A percentile compares a stretch with the other conserved stretches of the same genome.
Conservation (phyloP, 208 protist genomes). For the Crithidia sp. region DNA sequence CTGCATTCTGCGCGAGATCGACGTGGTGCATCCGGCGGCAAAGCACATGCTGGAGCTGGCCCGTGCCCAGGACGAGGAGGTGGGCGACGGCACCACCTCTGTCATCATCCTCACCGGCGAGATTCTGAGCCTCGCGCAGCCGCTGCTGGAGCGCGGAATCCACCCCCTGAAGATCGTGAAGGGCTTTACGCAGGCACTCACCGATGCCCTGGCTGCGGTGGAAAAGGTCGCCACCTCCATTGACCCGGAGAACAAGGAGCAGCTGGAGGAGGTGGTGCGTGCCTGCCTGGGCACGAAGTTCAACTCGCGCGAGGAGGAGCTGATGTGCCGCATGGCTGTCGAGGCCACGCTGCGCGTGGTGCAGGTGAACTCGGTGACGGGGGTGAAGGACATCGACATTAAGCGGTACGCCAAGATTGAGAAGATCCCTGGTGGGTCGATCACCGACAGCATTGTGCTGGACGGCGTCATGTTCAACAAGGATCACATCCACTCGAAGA, state of each 20-base stretch:
- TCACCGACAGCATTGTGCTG: constrained; percentile 98
- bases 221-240: constrained; percentile 93
- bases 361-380: constrained; percentile 77
- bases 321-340: constrained; percentile 99
- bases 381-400: constrained; percentile 98
- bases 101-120: constrained; percentile 99
- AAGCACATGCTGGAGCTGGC: constrained; percentile 99
- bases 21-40: constrained; percentile 99
- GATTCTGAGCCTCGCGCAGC: constrained; percentile 96
- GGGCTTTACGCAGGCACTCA: constrained; percentile 96
- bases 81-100: constrained; percentile 99
- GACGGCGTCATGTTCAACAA: constrained; percentile 99
- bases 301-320: constrained; percentile 94
- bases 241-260: constrained; percentile 92
- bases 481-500: constrained; percentile 99
- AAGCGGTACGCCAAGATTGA: constrained; percentile 99
- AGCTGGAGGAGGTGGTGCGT: constrained; percentile 93
- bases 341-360: constrained; percentile 97
- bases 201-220: constrained; percentile 95
- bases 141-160: constrained; percentile 98
- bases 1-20: constrained; percentile 99
- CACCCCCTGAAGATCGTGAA: constrained; percentile 99
- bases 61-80: constrained; percentile 99
- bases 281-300: constrained; percentile 99
- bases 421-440: constrained; percentile 99